These are phyloP conservation scores for Backusella macrospora DNA, from an alignment of 192 early-diverging fungal species.

Conservation along the genomic window DNA sequence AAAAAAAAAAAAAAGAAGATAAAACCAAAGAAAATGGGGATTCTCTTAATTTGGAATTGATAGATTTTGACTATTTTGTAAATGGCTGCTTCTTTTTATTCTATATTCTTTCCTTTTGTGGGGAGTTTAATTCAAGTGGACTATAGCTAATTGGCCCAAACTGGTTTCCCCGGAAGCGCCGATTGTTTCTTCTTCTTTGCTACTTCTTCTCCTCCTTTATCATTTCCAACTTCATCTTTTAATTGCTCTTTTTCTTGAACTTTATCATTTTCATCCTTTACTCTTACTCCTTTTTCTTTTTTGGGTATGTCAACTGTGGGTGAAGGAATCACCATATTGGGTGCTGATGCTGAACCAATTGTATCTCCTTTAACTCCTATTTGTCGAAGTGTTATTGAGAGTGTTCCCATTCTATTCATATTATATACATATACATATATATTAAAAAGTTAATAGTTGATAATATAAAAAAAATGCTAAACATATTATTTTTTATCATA, in stretches of 20 bases:
- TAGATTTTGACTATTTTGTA: constrained; percentile 1
- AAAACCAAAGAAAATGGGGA: not conserved
- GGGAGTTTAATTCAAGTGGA: not conserved
- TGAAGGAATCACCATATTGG: constrained; percentile 26
- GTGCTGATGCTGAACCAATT: constrained; percentile 22
- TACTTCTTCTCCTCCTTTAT: not conserved
- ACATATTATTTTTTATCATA: too few relatives aligned
- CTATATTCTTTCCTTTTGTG: not conserved
- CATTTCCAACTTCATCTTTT: too few relatives aligned
- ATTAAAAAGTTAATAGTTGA: too few relatives aligned
- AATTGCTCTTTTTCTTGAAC: not conserved
- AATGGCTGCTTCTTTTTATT: constrained; percentile 12
- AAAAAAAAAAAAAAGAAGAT: constrained; percentile 6
- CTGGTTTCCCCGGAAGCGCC: not conserved
- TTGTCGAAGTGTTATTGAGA: constrained; percentile 26
- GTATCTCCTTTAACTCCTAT: constrained; percentile 52
- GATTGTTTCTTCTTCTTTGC: not conserved
- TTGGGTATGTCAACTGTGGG: constrained; percentile 36
- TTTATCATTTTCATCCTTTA: not conserved
- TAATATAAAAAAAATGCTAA: too few relatives aligned
- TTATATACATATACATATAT: too few relatives aligned
- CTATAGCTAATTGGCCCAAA: not conserved
- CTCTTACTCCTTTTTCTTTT: too few relatives aligned
- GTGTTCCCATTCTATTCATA: constrained; percentile 30
- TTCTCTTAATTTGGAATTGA: not conserved